Conservation (phyloP, 1,139 yeast genomes). For the Williopsis jadinii region DNA sequence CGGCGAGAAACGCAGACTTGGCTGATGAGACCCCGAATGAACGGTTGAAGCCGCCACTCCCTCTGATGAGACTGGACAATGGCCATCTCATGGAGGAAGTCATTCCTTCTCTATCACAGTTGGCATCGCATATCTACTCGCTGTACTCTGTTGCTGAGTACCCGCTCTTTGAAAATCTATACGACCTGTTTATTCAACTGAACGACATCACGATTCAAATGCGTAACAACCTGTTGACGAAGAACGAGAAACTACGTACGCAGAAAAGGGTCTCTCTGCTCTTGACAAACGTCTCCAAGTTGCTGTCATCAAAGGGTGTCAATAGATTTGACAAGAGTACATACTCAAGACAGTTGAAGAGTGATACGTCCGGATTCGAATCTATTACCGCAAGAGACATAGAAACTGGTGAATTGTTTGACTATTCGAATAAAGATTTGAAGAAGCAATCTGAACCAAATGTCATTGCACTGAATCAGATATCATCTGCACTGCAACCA, state of each 20-base stretch:
- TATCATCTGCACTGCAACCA: conserved; percentile 65
- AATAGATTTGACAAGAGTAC: conserved; percentile 23
- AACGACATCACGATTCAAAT: conserved; percentile 60
- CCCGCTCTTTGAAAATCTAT: conserved; percentile 48
- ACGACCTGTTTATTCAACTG: conserved; percentile 48
- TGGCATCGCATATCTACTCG: conserved; percentile 60
- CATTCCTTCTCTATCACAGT: conserved; percentile 45
- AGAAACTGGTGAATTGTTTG: conserved; percentile 54
- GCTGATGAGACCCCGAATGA: conserved; percentile 21
- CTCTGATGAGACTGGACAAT: conserved; percentile 38
- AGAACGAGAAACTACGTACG: conserved; percentile 47
- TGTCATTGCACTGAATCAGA: conserved; percentile 60
- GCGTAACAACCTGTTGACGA: conserved; percentile 49
- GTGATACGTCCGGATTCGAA: conserved; percentile 74
- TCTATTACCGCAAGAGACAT: conserved; percentile 61
- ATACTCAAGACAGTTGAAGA: conserved; percentile 17
- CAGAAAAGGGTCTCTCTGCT: conserved; percentile 54
- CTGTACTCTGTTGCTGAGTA: conserved; percentile 68
- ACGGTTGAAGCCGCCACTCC: conserved; percentile 44
- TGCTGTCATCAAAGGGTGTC: conserved; percentile 40
- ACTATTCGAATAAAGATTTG: conserved; percentile 28
- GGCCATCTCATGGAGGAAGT: conserved; percentile 48
- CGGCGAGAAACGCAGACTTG: conserved; percentile 18
- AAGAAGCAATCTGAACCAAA: conserved; percentile 38
- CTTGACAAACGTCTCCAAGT: conserved; percentile 61